phyloP scores from a whole-genome alignment of 495 filamentous ascomycete species.

The Hypoxylon subgilvum region DNA sequence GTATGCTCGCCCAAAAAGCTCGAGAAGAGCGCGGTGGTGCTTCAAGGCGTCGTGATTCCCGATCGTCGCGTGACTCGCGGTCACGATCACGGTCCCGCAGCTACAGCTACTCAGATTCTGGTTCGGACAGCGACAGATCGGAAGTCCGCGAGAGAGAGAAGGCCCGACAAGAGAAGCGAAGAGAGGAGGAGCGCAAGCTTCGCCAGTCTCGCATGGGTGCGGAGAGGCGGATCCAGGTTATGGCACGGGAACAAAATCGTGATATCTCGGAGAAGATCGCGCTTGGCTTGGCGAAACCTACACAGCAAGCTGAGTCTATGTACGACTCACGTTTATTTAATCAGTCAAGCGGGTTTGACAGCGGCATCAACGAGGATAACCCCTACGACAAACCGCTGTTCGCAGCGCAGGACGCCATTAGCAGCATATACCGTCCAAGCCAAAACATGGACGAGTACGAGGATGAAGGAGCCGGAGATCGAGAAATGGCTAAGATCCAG shows the following conservation, averaged over 20 bases:
- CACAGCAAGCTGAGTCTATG: slow-evolving; percentile 87
- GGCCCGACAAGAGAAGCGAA: slow-evolving; percentile 75
- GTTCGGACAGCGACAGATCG: slow-evolving; percentile 69
- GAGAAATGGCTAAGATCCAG: slow-evolving; percentile 84
- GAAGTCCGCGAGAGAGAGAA: slow-evolving; percentile 76
- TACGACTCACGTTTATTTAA: slow-evolving; percentile 97
- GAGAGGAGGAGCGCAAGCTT: slow-evolving; percentile 85
- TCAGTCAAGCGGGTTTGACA: slow-evolving; percentile 84
- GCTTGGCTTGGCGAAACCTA: slow-evolving; percentile 92
- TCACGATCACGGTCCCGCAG: slow-evolving; percentile 60
- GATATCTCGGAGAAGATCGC: slow-evolving; percentile 99
- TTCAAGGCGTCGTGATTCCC: slow-evolving; percentile 58
- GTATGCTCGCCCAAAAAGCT: slow-evolving; percentile 87
- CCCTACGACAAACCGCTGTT: slow-evolving; percentile 97
- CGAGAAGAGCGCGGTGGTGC: slow-evolving; percentile 74
- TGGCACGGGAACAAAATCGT: slow-evolving; percentile 93
- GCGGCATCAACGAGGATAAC: slow-evolving; percentile 97
- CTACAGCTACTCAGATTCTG: slow-evolving; percentile 61
- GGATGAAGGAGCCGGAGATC: slow-evolving; percentile 78
- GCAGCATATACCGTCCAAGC: slow-evolving; percentile 87
- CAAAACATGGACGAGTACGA: slow-evolving; percentile 72
- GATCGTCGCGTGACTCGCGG: slow-evolving; percentile 51
- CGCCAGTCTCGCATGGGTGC: slow-evolving; percentile 95
- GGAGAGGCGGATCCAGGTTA: slow-evolving; percentile 84
- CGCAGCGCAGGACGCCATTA: slow-evolving; percentile 93